phyloP scores from a whole-genome alignment of 495 filamentous ascomycete genomes.

The Trichoderma parareesei region DNA sequence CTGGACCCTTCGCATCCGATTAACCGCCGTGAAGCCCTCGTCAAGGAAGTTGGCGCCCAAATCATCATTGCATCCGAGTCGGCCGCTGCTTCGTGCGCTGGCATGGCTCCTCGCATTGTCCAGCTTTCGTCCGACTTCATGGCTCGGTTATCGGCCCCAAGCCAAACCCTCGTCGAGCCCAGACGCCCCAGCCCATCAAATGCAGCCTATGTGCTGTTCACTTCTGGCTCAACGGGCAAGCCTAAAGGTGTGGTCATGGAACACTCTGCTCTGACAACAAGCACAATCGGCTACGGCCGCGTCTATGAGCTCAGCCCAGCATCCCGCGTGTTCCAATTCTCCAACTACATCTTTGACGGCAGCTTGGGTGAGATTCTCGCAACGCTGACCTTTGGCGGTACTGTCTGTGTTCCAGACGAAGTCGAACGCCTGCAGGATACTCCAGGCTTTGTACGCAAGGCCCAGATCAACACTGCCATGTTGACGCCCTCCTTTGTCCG shows the following conservation, averaged over 20 bases:
- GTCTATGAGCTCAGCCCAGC: constrained; percentile 30
- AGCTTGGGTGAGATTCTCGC: constrained; percentile 59
- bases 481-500: constrained; percentile 37
- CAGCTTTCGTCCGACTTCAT: not conserved
- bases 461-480: constrained; percentile 41
- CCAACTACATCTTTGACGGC: constrained; percentile 61
- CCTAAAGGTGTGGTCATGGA: constrained; percentile 37
- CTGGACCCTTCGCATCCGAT: constrained; percentile 6
- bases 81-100: not conserved
- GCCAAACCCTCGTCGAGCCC: not conserved
- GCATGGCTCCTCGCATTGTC: not conserved
- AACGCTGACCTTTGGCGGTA: constrained; percentile 49
- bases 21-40: not conserved
- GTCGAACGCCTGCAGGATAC: constrained; percentile 30
- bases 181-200: constrained; percentile 21
- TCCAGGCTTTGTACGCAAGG: constrained; percentile 31
- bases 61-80: not conserved
- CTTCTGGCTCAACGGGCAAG: constrained; percentile 46
- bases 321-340: constrained; percentile 56
- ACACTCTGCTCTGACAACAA: constrained; percentile 29
- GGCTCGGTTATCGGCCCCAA: not conserved
- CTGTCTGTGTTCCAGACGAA: constrained; percentile 43
- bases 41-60: constrained; percentile 10
- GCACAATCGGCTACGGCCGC: constrained; percentile 25
- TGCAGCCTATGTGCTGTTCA: constrained; percentile 42